A percentile compares a stretch with the other conserved stretches of the same genome.
Conservation (phyloP, 805 yeast genomes). For the Babjeviella inositovora region DNA sequence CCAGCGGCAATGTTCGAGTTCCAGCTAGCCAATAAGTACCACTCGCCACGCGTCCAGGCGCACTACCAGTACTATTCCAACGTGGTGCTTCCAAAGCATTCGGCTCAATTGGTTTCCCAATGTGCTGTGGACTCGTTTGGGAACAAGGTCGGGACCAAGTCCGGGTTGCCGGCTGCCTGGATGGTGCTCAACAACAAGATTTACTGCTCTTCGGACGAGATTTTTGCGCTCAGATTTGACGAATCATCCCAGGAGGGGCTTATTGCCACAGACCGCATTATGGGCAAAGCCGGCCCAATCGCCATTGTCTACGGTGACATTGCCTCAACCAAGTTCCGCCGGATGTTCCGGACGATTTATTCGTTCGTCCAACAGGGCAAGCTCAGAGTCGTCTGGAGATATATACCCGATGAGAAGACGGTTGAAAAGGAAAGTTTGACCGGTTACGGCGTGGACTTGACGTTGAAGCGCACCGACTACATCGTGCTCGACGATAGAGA, state of each 20-base stretch:
- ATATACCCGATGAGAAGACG: slow-evolving; percentile 21
- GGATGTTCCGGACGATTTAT: slow-evolving; percentile 41
- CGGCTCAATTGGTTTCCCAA: slow-evolving; percentile 6
- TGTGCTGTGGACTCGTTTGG: slow-evolving; percentile 17
- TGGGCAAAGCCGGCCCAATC: slow-evolving; percentile 44
- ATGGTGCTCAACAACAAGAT: slow-evolving; percentile 30
- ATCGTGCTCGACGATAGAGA: slow-evolving; percentile 49
- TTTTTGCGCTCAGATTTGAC: slow-evolving; percentile 62
- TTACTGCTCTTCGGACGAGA: slow-evolving; percentile 55
- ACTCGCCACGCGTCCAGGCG: slow-evolving; percentile 49
- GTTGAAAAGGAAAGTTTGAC: slow-evolving; percentile 13
- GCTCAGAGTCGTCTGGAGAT: slow-evolving; percentile 62
- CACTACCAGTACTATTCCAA: slow-evolving; percentile 37
- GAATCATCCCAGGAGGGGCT: slow-evolving; percentile 6
- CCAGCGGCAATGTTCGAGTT: slow-evolving; percentile 17
- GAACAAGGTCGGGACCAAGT: slow-evolving; percentile 6
- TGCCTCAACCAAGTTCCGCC: slow-evolving; percentile 25
- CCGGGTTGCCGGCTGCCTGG: slow-evolving; percentile 21
- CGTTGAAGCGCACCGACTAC: slow-evolving; percentile 52
- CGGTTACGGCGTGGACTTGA: slow-evolving; percentile 57
- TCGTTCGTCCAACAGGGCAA: slow-evolving; percentile 49
- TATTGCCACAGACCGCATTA: slow-evolving; percentile 40
- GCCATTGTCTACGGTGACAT: slow-evolving; percentile 57
- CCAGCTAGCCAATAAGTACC: slow-evolving; percentile 25
- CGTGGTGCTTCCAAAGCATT: slow-evolving; percentile 11